These are phyloP conservation scores for Thielaviopsis ethacetica DNA, from an alignment of 2,329 filamentous ascomycete genomes.

Conservation along the genomic window DNA sequence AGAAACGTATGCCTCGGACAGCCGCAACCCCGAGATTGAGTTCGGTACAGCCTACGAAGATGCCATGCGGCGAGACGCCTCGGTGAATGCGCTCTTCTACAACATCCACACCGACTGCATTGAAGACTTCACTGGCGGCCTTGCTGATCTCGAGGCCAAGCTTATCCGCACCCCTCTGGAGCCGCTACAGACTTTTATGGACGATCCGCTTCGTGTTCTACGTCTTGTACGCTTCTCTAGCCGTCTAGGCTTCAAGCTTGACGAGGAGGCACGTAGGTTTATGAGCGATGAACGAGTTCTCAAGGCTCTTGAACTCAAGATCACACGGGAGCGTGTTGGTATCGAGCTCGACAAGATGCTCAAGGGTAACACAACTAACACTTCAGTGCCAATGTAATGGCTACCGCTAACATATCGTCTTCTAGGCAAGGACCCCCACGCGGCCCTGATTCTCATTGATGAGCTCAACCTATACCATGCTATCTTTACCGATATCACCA, in stretches of 20 bases:
- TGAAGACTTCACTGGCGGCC: conserved; percentile 73
- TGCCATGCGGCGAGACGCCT: conserved; percentile 76
- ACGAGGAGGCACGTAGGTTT: conserved; percentile 45
- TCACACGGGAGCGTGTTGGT: conserved; percentile 79
- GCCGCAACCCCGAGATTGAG: conserved; percentile 79
- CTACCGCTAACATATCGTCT: neutral
- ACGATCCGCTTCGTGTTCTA: conserved; percentile 78
- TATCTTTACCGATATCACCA: conserved; percentile 54
- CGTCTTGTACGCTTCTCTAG: conserved; percentile 83
- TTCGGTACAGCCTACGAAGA: conserved; percentile 89
- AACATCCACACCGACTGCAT: conserved; percentile 66
- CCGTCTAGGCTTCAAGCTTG: conserved; percentile 64
- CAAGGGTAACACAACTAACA: conserved; percentile 32
- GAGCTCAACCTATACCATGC: conserved; percentile 51
- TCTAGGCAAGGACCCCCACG: conserved; percentile 39
- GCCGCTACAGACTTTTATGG: conserved; percentile 82
- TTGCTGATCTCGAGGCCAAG: conserved; percentile 54
- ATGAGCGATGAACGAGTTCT: conserved; percentile 75
- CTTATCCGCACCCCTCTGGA: conserved; percentile 75
- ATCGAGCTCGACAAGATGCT: conserved; percentile 87
- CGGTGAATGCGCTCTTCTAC: conserved; percentile 91
- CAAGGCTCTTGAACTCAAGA: conserved; percentile 65
- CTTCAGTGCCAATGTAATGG: neutral
- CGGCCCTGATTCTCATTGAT: conserved; percentile 49
- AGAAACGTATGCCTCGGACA: conserved; percentile 79